A percentile compares a stretch with the other conserved stretches of the same genome.
phyloP scores from a whole-genome alignment of 306 rosid species.

The Albizia julibrissin region DNA sequence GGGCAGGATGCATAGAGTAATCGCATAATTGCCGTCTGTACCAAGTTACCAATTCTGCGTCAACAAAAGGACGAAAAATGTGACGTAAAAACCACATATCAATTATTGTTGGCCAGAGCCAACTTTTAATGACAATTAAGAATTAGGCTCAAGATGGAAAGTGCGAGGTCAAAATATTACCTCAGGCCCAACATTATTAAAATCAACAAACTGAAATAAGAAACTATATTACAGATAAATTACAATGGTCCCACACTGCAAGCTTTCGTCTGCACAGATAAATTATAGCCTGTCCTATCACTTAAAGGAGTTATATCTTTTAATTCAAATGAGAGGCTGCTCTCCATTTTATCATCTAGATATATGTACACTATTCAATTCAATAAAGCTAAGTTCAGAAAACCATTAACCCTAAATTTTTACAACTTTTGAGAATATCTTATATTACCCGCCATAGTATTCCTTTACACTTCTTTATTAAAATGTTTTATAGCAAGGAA shows the following conservation, averaged over 20 bases:
- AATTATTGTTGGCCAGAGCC: constrained; percentile 4
- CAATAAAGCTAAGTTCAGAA: background rate
- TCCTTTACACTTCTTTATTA: background rate
- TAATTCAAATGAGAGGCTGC: background rate
- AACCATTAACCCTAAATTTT: background rate
- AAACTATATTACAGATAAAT: background rate
- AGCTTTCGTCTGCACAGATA: background rate
- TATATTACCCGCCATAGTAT: background rate
- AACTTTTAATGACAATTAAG: constrained; percentile 14
- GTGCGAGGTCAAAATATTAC: background rate
- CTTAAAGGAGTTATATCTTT: background rate
- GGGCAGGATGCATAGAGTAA: constrained; percentile 91
- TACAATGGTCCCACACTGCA: background rate
- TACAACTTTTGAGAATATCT: background rate
- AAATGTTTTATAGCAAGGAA: background rate
- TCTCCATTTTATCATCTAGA: background rate
- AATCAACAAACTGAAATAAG: background rate
- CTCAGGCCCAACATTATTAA: background rate
- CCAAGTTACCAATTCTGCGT: constrained; percentile 80
- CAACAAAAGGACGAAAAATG: constrained; percentile 24
- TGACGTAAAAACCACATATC: constrained; percentile 16
- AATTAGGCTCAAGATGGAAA: background rate
- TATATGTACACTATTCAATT: background rate
- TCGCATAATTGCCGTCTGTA: constrained; percentile 77
- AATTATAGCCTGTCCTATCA: background rate